Evolutionary conservation across 805 yeast genomes (phyloP).

Genomic region (Wickerhamiella alocasiicola): DNA sequence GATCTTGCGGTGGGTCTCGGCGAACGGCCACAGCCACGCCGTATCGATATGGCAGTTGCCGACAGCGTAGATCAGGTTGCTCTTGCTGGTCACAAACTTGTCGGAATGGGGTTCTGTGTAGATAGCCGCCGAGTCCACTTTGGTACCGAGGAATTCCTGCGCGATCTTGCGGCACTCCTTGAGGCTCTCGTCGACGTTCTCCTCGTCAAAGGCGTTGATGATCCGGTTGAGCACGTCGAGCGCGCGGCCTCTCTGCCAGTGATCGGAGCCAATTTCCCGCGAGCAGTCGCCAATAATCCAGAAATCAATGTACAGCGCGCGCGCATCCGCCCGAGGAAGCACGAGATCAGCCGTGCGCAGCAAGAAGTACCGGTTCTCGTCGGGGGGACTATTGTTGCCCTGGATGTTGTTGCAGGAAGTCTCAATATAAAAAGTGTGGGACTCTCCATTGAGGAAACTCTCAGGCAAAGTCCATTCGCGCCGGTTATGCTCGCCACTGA

Average conservation of each 20-base stretch:
- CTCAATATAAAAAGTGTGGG: constrained; percentile 67
- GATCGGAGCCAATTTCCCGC: constrained; percentile 60
- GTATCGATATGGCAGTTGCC: constrained; percentile 97
- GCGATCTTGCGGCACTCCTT: constrained; percentile 56
- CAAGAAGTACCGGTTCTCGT: constrained; percentile 57
- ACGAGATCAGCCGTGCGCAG: constrained; percentile 63
- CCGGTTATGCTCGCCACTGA: constrained; percentile 69
- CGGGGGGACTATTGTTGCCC: constrained; percentile 64
- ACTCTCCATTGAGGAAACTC: constrained; percentile 38
- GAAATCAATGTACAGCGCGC: constrained; percentile 66
- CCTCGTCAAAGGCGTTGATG: constrained; percentile 71
- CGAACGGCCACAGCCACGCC: constrained; percentile 99
- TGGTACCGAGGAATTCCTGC: constrained; percentile 46
- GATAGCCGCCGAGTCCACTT: constrained; percentile 54
- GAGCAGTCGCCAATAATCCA: constrained; percentile 88
- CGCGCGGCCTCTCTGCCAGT: constrained; percentile 78
- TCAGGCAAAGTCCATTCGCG: constrained; percentile 58
- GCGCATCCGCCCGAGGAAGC: constrained; percentile 68
- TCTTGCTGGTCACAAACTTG: constrained; percentile 19
- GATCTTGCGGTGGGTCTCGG: constrained; percentile 83
- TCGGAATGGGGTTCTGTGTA: constrained; percentile 26
- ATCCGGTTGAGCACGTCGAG: constrained; percentile 67
- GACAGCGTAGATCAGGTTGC: constrained; percentile 52
- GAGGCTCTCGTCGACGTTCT: constrained; percentile 42
- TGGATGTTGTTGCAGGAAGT: constrained; percentile 92